Evolutionary conservation across 441 rosid genomes (phyloP).

Genomic region (Metrosideros polymorpha): DNA sequence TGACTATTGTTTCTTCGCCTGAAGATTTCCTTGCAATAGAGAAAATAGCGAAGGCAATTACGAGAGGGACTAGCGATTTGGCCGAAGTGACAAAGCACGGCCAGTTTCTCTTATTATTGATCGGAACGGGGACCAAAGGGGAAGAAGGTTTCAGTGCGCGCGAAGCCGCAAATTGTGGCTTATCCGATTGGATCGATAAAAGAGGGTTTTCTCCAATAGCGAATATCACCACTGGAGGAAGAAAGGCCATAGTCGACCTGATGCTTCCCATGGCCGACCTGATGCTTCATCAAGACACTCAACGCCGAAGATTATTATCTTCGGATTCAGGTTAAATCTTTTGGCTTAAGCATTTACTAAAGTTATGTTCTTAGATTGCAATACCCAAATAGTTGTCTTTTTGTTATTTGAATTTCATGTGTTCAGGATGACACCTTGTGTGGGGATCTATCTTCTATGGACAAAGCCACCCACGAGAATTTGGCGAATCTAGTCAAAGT

Average conservation of each 20-base stretch:
- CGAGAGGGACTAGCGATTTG: background rate
- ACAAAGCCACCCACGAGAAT: background rate
- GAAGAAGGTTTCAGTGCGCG: too few species aligned
- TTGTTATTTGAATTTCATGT: background rate
- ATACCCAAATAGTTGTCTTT: too few species aligned
- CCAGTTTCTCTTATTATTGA: background rate
- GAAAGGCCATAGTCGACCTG: background rate
- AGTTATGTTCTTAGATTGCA: too few species aligned
- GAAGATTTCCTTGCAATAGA: background rate
- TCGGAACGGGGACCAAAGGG: background rate
- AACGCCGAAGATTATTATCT: background rate
- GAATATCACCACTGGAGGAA: too few species aligned
- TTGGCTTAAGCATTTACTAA: background rate
- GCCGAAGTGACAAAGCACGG: background rate
- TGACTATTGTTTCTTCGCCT: background rate
- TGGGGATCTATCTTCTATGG: background rate
- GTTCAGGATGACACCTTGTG: background rate
- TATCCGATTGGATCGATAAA: too few species aligned
- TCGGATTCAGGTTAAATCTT: background rate
- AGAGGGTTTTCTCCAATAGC: too few species aligned
- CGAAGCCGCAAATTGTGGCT: too few species aligned
- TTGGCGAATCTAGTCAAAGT: background rate
- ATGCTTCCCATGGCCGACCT: too few species aligned
- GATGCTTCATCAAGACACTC: fast-evolving
- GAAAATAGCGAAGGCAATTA: background rate